Base-by-base conservation (phyloP, 345 rosid genomes). In the Aegle marmelos region DNA sequence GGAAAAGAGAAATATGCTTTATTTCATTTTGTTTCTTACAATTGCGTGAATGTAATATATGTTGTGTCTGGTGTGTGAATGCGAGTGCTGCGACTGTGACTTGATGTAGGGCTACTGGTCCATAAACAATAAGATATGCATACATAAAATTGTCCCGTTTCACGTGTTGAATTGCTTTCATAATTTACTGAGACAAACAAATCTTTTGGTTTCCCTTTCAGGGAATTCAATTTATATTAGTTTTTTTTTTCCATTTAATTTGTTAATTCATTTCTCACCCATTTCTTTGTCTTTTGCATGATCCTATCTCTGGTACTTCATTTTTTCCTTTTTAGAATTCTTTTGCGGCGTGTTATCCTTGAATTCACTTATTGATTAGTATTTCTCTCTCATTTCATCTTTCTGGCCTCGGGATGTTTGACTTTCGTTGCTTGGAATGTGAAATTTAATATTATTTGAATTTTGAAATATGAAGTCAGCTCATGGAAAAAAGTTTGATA, bases 101-200 rank as follows among this genome's bases (percentile, higher is more conserved):
- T 76, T 61, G 79, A 69, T 72, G 76, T 75, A 50, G 27, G 13
- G 19, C 4, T 6, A 22, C 7, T 34, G 27, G 21, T 28, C 16
- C 48, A 24, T 17, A 27, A 41, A 9, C 17, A 7, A 33, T 36
- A 21, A 1, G 9, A 28, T 14, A 16, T 13, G 6, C 9, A 34
- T 22, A 21, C 56, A 6, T 2, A 64, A 64, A 39, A 31, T 68
- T 68, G 22, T 75, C 50, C 27, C 30, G 58, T 74, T 79, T 73
- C 48, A 65, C 7, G 74, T 82, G 81, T 36, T 53, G 19, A 76
- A 80, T 82, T 74, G 74, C 83, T 84, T 84, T 80, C 87, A 86
- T 60, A 45, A 69, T 75, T 78, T 67, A 53, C 48, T 67, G 56
- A 48, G 58, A 78, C 78, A 71, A 71, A 79, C 82, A 34, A 50